phyloP scores from a whole-genome alignment of 371 early-diverging fungal genomes.

The Rhizomucor pusillus region DNA sequence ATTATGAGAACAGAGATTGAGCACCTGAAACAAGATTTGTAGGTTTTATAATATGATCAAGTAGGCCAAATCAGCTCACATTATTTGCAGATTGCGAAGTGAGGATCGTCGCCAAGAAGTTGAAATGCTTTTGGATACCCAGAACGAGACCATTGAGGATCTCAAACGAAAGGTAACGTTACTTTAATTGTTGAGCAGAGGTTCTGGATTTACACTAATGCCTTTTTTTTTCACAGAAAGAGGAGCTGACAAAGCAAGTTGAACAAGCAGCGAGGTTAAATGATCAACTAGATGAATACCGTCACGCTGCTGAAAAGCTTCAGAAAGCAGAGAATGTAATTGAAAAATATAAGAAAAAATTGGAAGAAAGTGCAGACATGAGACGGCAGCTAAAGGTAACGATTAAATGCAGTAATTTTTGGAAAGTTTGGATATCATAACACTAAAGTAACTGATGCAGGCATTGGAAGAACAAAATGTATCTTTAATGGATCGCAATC shows the following conservation, averaged over 20 bases:
- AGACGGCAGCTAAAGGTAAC: slow-evolving; percentile 72
- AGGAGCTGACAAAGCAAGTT: slow-evolving; percentile 54
- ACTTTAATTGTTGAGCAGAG: background rate
- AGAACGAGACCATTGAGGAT: slow-evolving; percentile 60
- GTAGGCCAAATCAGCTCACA: background rate
- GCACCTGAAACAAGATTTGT: slow-evolving; percentile 80
- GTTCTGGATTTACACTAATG: too few relatives aligned
- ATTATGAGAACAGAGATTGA: slow-evolving; percentile 86
- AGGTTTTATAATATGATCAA: slow-evolving; percentile 21
- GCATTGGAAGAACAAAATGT: slow-evolving; percentile 77
- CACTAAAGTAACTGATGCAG: slow-evolving; percentile 11
- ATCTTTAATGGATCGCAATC: slow-evolving; percentile 61
- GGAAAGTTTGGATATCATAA: background rate
- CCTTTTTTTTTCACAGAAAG: slow-evolving; percentile 34
- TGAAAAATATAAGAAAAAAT: slow-evolving; percentile 93
- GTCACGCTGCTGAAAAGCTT: slow-evolving; percentile 84
- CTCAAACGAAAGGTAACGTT: slow-evolving; percentile 60
- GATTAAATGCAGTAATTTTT: background rate
- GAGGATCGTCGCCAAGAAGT: slow-evolving; percentile 77
- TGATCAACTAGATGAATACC: slow-evolving; percentile 89
- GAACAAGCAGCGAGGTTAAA: slow-evolving; percentile 71
- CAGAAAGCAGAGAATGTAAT: slow-evolving; percentile 90
- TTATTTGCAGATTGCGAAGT: slow-evolving; percentile 59
- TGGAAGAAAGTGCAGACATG: slow-evolving; percentile 83
- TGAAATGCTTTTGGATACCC: slow-evolving; percentile 62